These are phyloP conservation scores for Pseudisothecium myosuroides DNA, from an alignment of 225 moss, liverwort and hornwort species.

Conservation along the genomic window DNA sequence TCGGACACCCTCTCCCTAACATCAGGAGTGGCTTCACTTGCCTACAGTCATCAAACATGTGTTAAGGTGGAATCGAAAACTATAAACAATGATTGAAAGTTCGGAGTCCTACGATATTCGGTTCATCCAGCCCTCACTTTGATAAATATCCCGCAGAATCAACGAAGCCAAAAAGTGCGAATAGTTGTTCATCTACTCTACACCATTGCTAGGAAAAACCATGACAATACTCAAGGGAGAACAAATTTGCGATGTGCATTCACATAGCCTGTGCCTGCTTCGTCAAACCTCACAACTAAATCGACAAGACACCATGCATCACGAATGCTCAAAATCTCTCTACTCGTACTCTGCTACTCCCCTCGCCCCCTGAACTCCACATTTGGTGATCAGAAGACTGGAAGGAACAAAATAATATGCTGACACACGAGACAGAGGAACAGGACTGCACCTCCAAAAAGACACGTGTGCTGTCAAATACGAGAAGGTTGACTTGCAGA, in stretches of 20 bases:
- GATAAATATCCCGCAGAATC: background rate
- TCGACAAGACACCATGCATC: background rate
- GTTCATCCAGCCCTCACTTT: background rate
- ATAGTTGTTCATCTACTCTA: background rate
- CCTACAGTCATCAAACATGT: constrained; percentile 32
- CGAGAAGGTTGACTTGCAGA: constrained; percentile 77
- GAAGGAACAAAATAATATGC: background rate
- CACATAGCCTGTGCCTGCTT: background rate
- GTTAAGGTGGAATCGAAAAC: background rate
- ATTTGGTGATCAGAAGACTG: background rate
- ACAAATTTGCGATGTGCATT: background rate
- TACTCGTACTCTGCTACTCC: background rate
- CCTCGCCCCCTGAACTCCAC: background rate
- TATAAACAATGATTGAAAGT: background rate
- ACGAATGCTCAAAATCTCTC: background rate
- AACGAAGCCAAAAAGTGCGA: background rate
- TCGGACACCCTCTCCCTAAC: constrained; percentile 75
- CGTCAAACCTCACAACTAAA: background rate
- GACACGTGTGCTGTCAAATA: constrained; percentile 83
- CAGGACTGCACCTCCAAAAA: constrained; percentile 62
- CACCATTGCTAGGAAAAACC: background rate
- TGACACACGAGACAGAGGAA: constrained; percentile 11
- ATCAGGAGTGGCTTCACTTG: constrained; percentile 77
- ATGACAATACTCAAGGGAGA: background rate
- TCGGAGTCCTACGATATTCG: background rate